Evolutionary conservation across 2,329 filamentous ascomycete genomes (phyloP), one percentile per base, ranked within the genome.

Genomic region (Mycocentrospora acerina): DNA sequence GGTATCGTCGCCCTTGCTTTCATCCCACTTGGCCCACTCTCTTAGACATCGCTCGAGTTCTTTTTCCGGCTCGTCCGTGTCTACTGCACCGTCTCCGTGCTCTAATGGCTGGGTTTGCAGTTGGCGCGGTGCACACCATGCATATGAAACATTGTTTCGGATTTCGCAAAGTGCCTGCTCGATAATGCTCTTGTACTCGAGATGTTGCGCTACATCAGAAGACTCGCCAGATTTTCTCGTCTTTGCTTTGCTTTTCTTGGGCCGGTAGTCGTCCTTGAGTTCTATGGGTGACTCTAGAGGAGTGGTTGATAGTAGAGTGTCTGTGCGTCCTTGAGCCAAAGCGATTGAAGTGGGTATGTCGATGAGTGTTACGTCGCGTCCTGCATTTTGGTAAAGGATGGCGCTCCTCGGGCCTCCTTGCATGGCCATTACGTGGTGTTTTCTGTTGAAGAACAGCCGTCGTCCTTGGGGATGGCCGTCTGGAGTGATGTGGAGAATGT

Each of bases 281-380:
- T 63, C 29, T 47, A 75, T 81, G 2, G 80, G 78, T 10, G 50
- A 41, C 28, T 70, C 43, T 3, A 73, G 46, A 1, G 80, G 71
- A 7, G 50, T 14, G 11, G 62, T 69, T 7, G 79, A 82, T 16
- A 74, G 43, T 56, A 71, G 54, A 63, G 67, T 40, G 71, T 74
- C 46, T 55, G 55, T 40, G 62, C 68, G 68, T 24, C 75, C 73
- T 65, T 90, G 86, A 13, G 79, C 80, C 43, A 80, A 73, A 49
- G 86, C 82, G 26, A 90, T 78, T 2, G 86, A 87, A 13, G 73
- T 71, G 16, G 86, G 85, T 30, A 89, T 78, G 55, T 90, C 86
- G 35, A 90, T 63, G 17, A 89, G 62, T 15, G 80, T 71, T 36
- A 83, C 65, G 30, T 76, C 72, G 32, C 67, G 57, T 4, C 71